Base-by-base conservation (phyloP, 345 rosid genomes). In the Hypericum androsaemum region DNA sequence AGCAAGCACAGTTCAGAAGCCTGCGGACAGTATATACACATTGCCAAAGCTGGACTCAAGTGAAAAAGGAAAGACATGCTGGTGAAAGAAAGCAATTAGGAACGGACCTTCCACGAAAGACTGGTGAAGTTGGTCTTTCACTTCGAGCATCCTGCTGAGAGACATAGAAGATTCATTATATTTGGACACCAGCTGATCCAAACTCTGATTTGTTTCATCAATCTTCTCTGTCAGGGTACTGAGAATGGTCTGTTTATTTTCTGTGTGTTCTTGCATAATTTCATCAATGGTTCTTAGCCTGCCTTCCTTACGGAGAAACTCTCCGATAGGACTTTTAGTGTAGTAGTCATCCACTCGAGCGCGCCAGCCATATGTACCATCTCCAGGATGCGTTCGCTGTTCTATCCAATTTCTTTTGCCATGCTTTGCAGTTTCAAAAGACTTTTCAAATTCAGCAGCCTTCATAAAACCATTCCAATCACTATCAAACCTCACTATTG, bases 291-390 rank as follows among this genome's bases (percentile, higher is more conserved):
- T 84, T 54, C 62, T 74, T 47, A 90, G 65, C 57, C 64, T 71
- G 49, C 95, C 96, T 55, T 64, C 71, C 54, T 52, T 62, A 13
- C 84, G 80, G 45, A 90, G 76, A 65, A 74, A 75, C 52, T 80
- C 80, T 41, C 96, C 92, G 3, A 90, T 48, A n/a, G 75, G 76
- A n/a, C 89, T 92, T 40, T 57, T 56, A 13, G 75, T 62, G 42
- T 71, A 14, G 47, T 69, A 69, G 57, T 90, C 98, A 51, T 81
- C 89, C 0, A 74, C 76, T 17, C 85, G 89, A 6, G 95, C 98
- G 71, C 73, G 64, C 98, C 98, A 90, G 3, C 85, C 96, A 63
- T 76, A 90, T 14, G 65, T 64, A 38, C 56, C 62, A 10, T 72
- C 51, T 37, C 61, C 79, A 41, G 74, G 77, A 43, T 52, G 38